Evolutionary conservation across 495 filamentous ascomycete species (phyloP).

Genomic region (Glonium stellatum): DNA sequence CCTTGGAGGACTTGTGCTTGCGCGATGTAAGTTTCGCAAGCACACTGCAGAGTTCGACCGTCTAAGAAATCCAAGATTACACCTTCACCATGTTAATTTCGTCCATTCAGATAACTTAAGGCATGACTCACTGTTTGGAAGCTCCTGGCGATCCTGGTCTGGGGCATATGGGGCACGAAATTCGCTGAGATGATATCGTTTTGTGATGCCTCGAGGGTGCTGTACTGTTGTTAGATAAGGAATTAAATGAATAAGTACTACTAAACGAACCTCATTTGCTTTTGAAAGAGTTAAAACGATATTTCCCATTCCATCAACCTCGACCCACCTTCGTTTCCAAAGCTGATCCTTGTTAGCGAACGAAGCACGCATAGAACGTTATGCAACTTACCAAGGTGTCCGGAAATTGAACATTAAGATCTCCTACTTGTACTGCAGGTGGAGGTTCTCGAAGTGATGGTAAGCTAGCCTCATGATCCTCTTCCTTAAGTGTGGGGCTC

Average conservation of each 20-base stretch:
- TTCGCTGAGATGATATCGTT: constrained; percentile 73
- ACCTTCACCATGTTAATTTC: constrained; percentile 3
- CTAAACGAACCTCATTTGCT: constrained; percentile 28
- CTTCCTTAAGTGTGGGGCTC: constrained; percentile 48
- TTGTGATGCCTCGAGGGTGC: constrained; percentile 47
- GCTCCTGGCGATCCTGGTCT: constrained; percentile 80
- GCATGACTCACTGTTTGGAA: constrained; percentile 61
- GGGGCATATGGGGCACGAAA: constrained; percentile 72
- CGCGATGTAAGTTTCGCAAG: constrained; percentile 35
- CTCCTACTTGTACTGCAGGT: constrained; percentile 48
- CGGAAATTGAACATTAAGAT: constrained; percentile 90
- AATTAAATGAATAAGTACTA: neutral
- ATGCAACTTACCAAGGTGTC: constrained; percentile 56
- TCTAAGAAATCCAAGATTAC: constrained; percentile 74
- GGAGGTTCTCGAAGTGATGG: constrained; percentile 40
- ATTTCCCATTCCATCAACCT: constrained; percentile 68
- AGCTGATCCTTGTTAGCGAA: constrained; percentile 38
- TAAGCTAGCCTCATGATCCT: constrained; percentile 45
- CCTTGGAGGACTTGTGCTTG: constrained; percentile 26
- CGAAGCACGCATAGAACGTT: neutral
- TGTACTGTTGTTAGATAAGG: constrained; percentile 4
- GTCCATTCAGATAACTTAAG: neutral
- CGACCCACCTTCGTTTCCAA: constrained; percentile 82
- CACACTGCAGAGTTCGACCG: constrained; percentile 77
- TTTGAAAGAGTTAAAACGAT: constrained; percentile 60